Percentiles rank a stretch among this genome's conserved stretches.
These are phyloP conservation scores for Eucalyptus sp. DNA, from an alignment of 345 rosid species.

Conservation along the genomic window DNA sequence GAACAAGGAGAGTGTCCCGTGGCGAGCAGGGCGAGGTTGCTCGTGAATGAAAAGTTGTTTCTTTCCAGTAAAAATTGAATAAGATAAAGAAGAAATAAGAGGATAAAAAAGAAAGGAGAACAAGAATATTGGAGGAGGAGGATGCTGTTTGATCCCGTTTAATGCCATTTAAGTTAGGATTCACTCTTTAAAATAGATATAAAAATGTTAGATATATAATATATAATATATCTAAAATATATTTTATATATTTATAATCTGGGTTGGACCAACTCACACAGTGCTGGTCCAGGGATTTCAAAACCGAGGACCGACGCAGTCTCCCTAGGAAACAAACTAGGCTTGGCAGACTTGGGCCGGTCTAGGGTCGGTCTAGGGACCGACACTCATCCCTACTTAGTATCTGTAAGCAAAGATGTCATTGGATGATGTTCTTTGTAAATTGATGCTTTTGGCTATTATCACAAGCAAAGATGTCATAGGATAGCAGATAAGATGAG, in stretches of 20 bases:
- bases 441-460: neutral
- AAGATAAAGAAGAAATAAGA: neutral
- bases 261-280: neutral
- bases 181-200: no score
- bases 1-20: no score
- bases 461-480: neutral
- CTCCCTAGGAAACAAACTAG: neutral
- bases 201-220: no score
- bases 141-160: rapidly evolving
- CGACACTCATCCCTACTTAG: neutral
- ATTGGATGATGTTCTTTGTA: neutral
- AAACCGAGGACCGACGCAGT: rapidly evolving
- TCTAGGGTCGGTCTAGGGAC: no score
- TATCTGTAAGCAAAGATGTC: neutral
- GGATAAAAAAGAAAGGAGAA: no score
- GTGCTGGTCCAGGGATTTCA: rapidly evolving
- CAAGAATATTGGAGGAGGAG: neutral
- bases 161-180: neutral
- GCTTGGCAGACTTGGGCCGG: rapidly evolving
- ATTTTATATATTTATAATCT: no score
- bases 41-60: neutral
- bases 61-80: no score
- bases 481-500: neutral
- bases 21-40: neutral
- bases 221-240: no score